phyloP scores from a whole-genome alignment of 2,329 filamentous ascomycete species.

The Huntiella bhutanensis region DNA sequence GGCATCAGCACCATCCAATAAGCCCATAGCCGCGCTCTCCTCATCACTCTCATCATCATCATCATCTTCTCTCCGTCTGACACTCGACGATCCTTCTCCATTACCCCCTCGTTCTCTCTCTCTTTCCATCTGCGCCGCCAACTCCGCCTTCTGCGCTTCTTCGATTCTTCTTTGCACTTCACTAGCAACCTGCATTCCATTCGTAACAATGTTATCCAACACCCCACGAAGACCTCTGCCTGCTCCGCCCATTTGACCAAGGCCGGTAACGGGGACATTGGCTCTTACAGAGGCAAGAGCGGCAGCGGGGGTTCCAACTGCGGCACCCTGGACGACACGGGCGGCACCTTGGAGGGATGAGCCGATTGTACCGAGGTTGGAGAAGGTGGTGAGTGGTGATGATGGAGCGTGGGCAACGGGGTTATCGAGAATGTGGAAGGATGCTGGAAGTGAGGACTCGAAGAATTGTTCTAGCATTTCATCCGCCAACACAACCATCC shows the following conservation, averaged over 20 bases:
- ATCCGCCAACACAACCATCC: slow-evolving; percentile 94
- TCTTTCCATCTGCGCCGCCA: slow-evolving; percentile 42
- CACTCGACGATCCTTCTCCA: slow-evolving; percentile 20
- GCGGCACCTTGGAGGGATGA: slow-evolving; percentile 15
- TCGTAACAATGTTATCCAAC: slow-evolving; percentile 90
- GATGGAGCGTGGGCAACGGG: slow-evolving; percentile 17
- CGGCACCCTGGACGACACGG: slow-evolving; percentile 16
- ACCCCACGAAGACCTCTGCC: slow-evolving; percentile 73
- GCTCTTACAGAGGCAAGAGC: slow-evolving; percentile 12
- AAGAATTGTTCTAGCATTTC: slow-evolving; percentile 95
- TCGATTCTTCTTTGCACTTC: slow-evolving; percentile 89
- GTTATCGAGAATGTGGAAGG: slow-evolving; percentile 69
- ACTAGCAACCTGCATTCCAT: slow-evolving; percentile 87
- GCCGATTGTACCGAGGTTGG: slow-evolving; percentile 42
- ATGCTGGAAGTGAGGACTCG: slow-evolving; percentile 82
- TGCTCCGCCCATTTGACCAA: slow-evolving; percentile 25
- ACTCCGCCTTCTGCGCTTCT: slow-evolving; percentile 61
- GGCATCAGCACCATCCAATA: slow-evolving; percentile 57
- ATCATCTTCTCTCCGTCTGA: slow-evolving; percentile 30
- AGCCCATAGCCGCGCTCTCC: slow-evolving; percentile 46
- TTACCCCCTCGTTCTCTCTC: slow-evolving; percentile 20
- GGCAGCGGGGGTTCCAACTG: slow-evolving; percentile 1
- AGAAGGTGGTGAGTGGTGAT: slow-evolving; percentile 70
- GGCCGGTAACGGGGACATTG: slow-evolving; percentile 13
- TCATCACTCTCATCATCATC: slow-evolving; percentile 34